These are phyloP conservation scores for Leishmania braziliensis DNA, from an alignment of 208 protist species.

Conservation along the genomic window DNA sequence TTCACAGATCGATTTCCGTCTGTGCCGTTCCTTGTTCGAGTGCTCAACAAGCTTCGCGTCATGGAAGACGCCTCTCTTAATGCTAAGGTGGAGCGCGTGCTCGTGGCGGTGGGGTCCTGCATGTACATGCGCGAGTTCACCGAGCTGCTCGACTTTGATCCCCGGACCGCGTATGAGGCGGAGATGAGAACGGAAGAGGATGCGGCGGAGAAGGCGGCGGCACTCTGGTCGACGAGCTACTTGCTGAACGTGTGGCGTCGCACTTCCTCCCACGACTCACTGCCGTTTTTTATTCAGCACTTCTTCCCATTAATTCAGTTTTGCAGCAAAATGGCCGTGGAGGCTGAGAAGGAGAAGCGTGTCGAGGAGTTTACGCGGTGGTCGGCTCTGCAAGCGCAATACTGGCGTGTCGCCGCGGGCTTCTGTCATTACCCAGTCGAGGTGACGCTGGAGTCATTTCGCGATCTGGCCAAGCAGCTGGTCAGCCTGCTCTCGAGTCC, in stretches of 20 bases:
- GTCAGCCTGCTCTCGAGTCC: conserved; percentile 63
- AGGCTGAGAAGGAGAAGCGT: conserved; percentile 52
- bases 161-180: conserved; percentile 49
- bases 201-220: conserved; percentile 29
- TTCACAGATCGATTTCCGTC: conserved; percentile 73
- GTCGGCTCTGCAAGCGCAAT: conserved; percentile 74
- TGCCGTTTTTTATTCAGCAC: conserved; percentile 73
- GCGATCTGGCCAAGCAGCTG: conserved; percentile 81
- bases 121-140: conserved; percentile 82
- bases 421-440: conserved; percentile 84
- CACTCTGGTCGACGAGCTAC: conserved; percentile 78
- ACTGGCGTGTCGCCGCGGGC: conserved; percentile 75
- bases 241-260: conserved; percentile 75
- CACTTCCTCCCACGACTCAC: conserved; percentile 80
- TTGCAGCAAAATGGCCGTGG: conserved; percentile 47
- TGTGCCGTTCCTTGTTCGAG: conserved; percentile 68
- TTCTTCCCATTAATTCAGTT: conserved; percentile 86
- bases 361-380: conserved; percentile 61
- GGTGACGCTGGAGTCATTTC: conserved; percentile 73
- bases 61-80: conserved; percentile 83
- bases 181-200: conserved; percentile 44
- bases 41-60: conserved; percentile 84
- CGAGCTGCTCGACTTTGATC: conserved; percentile 77
- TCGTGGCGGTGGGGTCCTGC: conserved; percentile 70
- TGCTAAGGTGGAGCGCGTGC: conserved; percentile 71